A percentile compares a stretch with the other conserved stretches of the same genome.
Evolutionary conservation across 306 rosid species (phyloP).

Genomic region (Hippophae rhamnoides): DNA sequence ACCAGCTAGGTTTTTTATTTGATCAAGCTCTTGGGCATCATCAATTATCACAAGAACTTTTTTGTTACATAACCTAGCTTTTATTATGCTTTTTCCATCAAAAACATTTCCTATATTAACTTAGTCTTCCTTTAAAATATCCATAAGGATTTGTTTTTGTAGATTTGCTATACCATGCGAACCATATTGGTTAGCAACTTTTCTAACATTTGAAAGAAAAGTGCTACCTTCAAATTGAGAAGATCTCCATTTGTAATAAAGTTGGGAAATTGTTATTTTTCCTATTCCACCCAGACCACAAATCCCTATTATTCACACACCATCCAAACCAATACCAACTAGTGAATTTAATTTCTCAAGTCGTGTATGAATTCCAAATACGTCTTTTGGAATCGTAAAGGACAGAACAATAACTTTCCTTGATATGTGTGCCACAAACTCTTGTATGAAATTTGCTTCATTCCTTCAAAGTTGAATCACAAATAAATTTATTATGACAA

Average conservation of each 20-base stretch:
- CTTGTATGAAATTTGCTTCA: not conserved
- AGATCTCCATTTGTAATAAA: slow-evolving; percentile 5
- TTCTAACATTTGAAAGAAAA: not conserved
- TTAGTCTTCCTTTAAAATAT: too few relatives aligned
- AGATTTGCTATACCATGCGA: too few relatives aligned
- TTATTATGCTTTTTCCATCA: too few relatives aligned
- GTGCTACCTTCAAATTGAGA: slow-evolving; percentile 18
- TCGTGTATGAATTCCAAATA: too few relatives aligned
- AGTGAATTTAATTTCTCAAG: too few relatives aligned
- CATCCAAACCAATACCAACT: slow-evolving; percentile 22
- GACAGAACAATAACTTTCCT: not conserved
- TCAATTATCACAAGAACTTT: slow-evolving; percentile 25
- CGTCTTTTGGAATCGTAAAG: not conserved
- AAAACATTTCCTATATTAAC: too few relatives aligned
- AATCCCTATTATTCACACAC: slow-evolving; percentile 21
- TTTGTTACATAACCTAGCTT: slow-evolving; percentile 10
- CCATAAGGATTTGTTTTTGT: slow-evolving; percentile 2
- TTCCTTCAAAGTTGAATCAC: not conserved
- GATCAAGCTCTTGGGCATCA: slow-evolving; percentile 13
- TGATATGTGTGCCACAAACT: not conserved
- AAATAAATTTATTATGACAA: too few relatives aligned
- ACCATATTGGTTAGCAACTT: too few relatives aligned
- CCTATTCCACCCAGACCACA: slow-evolving; percentile 29
- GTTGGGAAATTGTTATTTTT: slow-evolving; percentile 30
- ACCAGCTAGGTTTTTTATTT: slow-evolving; percentile 14